Evolutionary conservation across 768 basidiomycete species (phyloP).

Genomic region (Leccinum barrowsii): DNA sequence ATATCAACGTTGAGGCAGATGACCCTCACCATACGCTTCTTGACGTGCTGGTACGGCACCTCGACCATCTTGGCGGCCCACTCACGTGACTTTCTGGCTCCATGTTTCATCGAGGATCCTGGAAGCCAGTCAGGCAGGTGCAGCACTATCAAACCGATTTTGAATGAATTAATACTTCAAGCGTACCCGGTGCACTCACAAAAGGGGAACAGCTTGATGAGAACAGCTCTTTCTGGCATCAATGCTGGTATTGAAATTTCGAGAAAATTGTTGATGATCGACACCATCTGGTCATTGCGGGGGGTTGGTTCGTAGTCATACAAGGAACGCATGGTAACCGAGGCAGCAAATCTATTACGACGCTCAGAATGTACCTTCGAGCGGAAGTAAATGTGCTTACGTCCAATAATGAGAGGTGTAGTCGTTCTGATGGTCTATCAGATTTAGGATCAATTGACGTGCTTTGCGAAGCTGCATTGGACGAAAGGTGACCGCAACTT

Average conservation of each 20-base stretch:
- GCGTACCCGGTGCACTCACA: conserved; percentile 1
- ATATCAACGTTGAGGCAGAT: not conserved
- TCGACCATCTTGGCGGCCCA: conserved; percentile 10
- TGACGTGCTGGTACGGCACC: conserved; percentile 12
- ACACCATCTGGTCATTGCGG: conserved; percentile 15
- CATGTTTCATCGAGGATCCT: conserved; percentile 11
- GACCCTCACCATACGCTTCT: conserved; percentile 7
- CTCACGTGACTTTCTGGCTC: conserved; percentile 9
- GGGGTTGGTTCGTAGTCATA: conserved; percentile 21
- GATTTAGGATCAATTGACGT: conserved; percentile 2
- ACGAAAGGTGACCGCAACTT: conserved; percentile 1
- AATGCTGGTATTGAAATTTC: conserved; percentile 1
- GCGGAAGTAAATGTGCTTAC: not conserved
- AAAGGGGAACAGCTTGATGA: conserved; percentile 16
- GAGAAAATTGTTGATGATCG: conserved; percentile 7
- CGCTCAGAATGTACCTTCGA: not conserved
- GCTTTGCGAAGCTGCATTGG: conserved; percentile 9
- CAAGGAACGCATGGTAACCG: conserved; percentile 24
- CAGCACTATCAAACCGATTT: conserved; percentile 15
- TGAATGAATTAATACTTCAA: not conserved
- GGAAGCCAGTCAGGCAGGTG: conserved; percentile 28
- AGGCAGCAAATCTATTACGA: conserved; percentile 28
- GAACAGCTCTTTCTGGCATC: conserved; percentile 11
- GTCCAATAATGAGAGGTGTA: conserved; percentile 11
- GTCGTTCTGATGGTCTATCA: conserved; percentile 4